phyloP scores from a whole-genome alignment of 345 rosid species.

The Bruguiera sexangula region DNA sequence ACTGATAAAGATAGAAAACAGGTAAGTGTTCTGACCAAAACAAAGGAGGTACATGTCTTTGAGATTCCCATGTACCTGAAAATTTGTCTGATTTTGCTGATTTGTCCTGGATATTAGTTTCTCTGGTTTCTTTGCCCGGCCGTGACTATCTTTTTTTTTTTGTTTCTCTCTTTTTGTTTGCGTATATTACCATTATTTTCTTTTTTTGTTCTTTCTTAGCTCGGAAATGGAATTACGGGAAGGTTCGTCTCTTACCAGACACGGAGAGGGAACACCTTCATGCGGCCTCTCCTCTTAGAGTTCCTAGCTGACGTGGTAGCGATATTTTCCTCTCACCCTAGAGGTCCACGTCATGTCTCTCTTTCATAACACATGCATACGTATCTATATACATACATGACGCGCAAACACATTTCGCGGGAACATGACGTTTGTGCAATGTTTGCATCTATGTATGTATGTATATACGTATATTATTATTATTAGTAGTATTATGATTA shows the following conservation, averaged over 20 bases:
- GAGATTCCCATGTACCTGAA: background rate
- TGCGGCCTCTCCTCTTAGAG: constrained; percentile 26
- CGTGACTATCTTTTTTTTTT: background rate
- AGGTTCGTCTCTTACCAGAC: background rate
- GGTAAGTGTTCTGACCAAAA: background rate
- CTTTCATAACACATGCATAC: background rate
- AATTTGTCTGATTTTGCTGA: background rate
- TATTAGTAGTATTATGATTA: no score
- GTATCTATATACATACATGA: background rate
- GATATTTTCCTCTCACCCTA: constrained; percentile 60
- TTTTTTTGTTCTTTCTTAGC: background rate
- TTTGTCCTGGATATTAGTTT: constrained; percentile 3
- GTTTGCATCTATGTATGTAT: no score
- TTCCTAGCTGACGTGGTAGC: constrained; percentile 47
- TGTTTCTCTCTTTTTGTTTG: background rate
- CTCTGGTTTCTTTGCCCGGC: background rate
- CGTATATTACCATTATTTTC: background rate
- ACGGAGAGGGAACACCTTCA: constrained; percentile 40
- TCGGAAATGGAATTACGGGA: background rate
- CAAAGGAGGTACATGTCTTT: background rate
- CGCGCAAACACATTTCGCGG: no score
- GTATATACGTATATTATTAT: no score
- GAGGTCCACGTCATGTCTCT: constrained; percentile 38
- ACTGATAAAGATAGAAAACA: background rate
- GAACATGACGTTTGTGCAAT: no score